phyloP scores from a whole-genome alignment of 208 protist species.

The Plasmodiophora brassicae region DNA sequence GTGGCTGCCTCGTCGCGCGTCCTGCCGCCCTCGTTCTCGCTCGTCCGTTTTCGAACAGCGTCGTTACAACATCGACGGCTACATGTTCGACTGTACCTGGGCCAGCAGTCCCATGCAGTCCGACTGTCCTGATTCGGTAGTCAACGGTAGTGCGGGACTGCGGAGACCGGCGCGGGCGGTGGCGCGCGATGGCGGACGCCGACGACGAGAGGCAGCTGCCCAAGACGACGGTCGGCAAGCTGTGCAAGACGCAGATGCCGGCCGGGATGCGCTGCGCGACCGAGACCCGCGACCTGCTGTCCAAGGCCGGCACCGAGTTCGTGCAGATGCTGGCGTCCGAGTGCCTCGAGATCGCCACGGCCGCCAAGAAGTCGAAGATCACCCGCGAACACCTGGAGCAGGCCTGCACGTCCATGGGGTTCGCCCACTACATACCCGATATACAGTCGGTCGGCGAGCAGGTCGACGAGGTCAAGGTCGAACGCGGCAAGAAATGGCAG shows the following conservation, averaged over 20 bases:
- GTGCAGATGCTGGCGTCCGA: slow-evolving; percentile 10
- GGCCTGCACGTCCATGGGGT: background rate
- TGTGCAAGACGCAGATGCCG: background rate
- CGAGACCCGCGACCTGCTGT: background rate
- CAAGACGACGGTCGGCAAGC: slow-evolving; percentile 16
- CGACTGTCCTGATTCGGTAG: too few relatives aligned
- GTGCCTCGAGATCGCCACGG: slow-evolving; percentile 8
- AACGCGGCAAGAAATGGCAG: slow-evolving; percentile 13
- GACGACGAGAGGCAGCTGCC: background rate
- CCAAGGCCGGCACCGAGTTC: background rate
- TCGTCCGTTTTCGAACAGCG: too few relatives aligned
- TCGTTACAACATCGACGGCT: too few relatives aligned
- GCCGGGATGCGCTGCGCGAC: background rate
- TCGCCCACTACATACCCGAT: background rate
- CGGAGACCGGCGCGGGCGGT: too few relatives aligned
- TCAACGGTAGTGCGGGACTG: too few relatives aligned
- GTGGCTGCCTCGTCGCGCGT: too few relatives aligned
- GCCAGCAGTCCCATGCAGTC: too few relatives aligned
- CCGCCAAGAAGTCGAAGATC: slow-evolving; percentile 26
- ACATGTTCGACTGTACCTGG: too few relatives aligned
- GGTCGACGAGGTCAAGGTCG: background rate
- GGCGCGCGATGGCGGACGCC: background rate
- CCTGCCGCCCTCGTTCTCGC: too few relatives aligned
- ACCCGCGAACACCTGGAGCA: slow-evolving; percentile 21
- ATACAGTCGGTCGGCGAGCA: background rate